A percentile compares a stretch with the other conserved stretches of the same genome.
Evolutionary conservation across 805 yeast species (phyloP).

Genomic region (Myxozyma mucilagina): DNA sequence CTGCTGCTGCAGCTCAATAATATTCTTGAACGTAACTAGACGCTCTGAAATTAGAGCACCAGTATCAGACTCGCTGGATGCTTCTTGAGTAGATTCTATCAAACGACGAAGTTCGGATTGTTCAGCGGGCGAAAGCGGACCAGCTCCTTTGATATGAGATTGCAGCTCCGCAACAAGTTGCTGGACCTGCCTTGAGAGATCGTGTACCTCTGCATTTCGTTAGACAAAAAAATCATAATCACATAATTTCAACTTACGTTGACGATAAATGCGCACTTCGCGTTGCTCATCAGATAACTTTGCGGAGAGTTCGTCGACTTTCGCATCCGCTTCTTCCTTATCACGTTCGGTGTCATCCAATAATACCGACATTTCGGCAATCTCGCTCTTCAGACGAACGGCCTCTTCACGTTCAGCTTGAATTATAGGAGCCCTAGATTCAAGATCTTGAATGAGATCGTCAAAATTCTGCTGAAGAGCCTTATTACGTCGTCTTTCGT

Average conservation of each 20-base stretch:
- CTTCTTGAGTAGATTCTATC: slow-evolving; percentile 38
- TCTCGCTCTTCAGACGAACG: slow-evolving; percentile 54
- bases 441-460: slow-evolving; percentile 71
- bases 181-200: slow-evolving; percentile 82
- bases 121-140: slow-evolving; percentile 67
- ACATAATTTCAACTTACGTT: too few relatives aligned
- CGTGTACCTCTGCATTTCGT: slow-evolving; percentile 51
- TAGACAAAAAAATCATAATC: background rate
- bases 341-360: slow-evolving; percentile 46
- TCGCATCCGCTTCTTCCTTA: slow-evolving; percentile 41
- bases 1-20: slow-evolving; percentile 67
- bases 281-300: slow-evolving; percentile 40
- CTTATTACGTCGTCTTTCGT: slow-evolving; percentile 71
- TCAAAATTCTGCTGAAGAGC: slow-evolving; percentile 70
- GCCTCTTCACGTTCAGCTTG: slow-evolving; percentile 65
- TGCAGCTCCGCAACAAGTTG: slow-evolving; percentile 60
- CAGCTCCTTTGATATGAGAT: slow-evolving; percentile 56
- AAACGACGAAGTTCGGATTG: slow-evolving; percentile 50
- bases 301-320: slow-evolving; percentile 40
- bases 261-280: slow-evolving; percentile 36
- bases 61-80: slow-evolving; percentile 58
- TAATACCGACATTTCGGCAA: slow-evolving; percentile 55
- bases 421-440: slow-evolving; percentile 73
- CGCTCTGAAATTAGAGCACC: slow-evolving; percentile 70
- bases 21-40: slow-evolving; percentile 65